These are phyloP conservation scores for Rhynchospora breviuscula DNA, from an alignment of 176 grass and related monocot genomes.

Conservation along the genomic window DNA sequence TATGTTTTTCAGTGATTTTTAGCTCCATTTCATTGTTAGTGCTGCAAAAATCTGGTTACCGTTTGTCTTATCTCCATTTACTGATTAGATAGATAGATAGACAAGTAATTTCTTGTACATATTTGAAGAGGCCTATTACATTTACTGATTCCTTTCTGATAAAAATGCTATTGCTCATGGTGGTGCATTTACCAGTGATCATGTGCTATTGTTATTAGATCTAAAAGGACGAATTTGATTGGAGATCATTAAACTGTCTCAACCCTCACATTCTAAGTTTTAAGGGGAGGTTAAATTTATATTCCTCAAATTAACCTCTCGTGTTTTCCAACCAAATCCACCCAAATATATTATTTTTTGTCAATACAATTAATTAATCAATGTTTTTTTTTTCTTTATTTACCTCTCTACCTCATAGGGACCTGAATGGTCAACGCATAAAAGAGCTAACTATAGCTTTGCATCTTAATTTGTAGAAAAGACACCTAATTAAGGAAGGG, in stretches of 20 bases:
- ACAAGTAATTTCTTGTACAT: neutral
- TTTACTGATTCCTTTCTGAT: neutral
- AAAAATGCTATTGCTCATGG: neutral
- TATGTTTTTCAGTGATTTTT: neutral
- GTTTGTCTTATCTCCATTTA: too few species aligned
- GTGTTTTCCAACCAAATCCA: too few species aligned
- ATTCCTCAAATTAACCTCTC: neutral
- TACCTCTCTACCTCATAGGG: neutral
- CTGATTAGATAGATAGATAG: too few species aligned
- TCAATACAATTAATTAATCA: too few species aligned
- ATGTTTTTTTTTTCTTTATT: neutral
- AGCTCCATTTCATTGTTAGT: neutral
- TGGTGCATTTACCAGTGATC: neutral
- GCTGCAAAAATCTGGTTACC: neutral
- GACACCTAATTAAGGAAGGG: neutral
- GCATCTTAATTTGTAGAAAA: neutral
- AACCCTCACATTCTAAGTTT: neutral
- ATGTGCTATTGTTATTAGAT: neutral
- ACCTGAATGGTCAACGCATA: neutral
- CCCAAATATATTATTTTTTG: too few species aligned
- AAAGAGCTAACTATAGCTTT: neutral
- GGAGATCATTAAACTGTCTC: neutral
- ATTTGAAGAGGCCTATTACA: neutral
- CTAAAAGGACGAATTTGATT: neutral
- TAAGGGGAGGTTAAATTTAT: neutral